These are phyloP conservation scores for Candolleomyces efflorescens DNA, from an alignment of 768 basidiomycete species.

Conservation along the genomic window DNA sequence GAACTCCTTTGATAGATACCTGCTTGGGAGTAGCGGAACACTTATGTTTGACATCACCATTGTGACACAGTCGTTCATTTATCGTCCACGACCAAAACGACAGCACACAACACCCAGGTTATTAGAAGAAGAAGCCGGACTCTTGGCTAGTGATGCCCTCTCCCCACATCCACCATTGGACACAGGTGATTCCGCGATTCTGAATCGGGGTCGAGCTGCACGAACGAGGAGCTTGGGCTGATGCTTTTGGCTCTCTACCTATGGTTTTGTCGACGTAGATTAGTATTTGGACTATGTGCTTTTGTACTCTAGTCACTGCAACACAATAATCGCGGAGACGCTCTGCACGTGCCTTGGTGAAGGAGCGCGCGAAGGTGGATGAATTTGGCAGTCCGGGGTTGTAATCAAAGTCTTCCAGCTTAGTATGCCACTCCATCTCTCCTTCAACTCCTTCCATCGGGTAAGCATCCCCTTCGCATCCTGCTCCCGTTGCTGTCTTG, in stretches of 20 bases:
- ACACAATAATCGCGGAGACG: too few species aligned
- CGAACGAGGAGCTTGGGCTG: slow-evolving; percentile 21
- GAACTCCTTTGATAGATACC: slow-evolving; percentile 48
- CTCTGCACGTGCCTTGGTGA: too few species aligned
- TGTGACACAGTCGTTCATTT: slow-evolving; percentile 79
- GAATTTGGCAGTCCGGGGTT: slow-evolving; percentile 3
- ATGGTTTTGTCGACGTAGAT: too few species aligned
- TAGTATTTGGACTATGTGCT: too few species aligned
- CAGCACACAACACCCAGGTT: slow-evolving; percentile 24
- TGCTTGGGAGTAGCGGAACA: slow-evolving; percentile 91
- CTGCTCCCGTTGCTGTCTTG: too few species aligned
- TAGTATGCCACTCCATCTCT: too few species aligned
- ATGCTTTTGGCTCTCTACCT: background rate
- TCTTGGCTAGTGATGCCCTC: slow-evolving; percentile 41
- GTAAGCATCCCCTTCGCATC: background rate
- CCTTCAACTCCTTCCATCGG: background rate
- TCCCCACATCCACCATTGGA: slow-evolving; percentile 23
- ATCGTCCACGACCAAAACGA: slow-evolving; percentile 49
- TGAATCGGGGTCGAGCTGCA: slow-evolving; percentile 36
- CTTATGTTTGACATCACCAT: slow-evolving; percentile 92
- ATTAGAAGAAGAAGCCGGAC: slow-evolving; percentile 44
- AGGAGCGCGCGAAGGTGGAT: background rate
- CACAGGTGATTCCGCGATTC: slow-evolving; percentile 20
- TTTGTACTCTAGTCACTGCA: too few species aligned
- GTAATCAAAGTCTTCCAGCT: background rate